Conservation (phyloP, 129 eudicot genomes). For the Tagetes patula region DNA sequence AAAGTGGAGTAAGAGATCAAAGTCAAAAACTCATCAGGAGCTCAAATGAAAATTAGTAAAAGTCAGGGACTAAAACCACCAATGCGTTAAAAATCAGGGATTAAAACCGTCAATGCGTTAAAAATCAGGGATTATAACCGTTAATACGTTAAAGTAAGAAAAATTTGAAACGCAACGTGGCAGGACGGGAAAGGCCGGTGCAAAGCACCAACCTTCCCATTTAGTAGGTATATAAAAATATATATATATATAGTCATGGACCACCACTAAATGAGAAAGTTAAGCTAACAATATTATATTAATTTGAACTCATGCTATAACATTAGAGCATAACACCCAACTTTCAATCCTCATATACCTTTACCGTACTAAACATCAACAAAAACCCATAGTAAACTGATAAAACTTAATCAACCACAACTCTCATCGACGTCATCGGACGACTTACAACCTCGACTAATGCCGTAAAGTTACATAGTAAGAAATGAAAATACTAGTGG, state of each 20-base stretch:
- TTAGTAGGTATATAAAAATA: neutral
- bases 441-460: constrained; percentile 6
- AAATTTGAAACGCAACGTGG: constrained; percentile 1
- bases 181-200: neutral
- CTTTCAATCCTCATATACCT: neutral
- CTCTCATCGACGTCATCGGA: constrained; percentile 15
- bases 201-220: neutral
- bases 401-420: neutral
- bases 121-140: no score
- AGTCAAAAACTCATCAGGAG: no score
- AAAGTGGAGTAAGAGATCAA: no score
- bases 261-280: constrained; percentile 33
- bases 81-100: no score
- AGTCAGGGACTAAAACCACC: no score
- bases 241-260: constrained; percentile 17
- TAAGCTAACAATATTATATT: constrained; percentile 15
- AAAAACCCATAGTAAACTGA: neutral
- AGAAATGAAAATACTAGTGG: constrained; percentile 33
- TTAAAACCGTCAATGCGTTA: no score
- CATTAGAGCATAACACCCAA: constrained; percentile 18
- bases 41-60: no score
- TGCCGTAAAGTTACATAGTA: constrained; percentile 2
- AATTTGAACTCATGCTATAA: constrained; percentile 17
- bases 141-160: no score
- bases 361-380: neutral